These are phyloP conservation scores for Ophiostoma sp. DNA, from an alignment of 2,329 filamentous ascomycete species.

Conservation along the genomic window DNA sequence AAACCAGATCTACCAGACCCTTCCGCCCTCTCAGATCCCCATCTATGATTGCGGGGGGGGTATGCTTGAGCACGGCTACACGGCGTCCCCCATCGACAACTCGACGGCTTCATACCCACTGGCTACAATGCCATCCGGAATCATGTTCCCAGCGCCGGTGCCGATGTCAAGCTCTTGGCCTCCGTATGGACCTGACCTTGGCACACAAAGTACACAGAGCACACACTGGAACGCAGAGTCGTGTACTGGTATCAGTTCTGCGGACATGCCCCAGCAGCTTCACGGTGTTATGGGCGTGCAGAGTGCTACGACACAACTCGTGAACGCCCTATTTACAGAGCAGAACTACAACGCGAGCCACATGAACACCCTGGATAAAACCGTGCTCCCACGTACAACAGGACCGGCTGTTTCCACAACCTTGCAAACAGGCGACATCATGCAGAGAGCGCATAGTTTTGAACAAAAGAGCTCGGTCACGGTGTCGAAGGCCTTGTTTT, in stretches of 20 bases:
- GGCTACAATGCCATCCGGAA: background rate
- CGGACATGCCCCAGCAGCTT: background rate
- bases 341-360: background rate
- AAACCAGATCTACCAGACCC: constrained; percentile 18
- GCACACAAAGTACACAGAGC: background rate
- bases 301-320: background rate
- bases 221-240: background rate
- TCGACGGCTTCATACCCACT: background rate
- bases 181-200: background rate
- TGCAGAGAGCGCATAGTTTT: background rate
- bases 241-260: background rate
- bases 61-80: background rate
- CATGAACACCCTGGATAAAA: constrained; percentile 8
- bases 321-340: background rate
- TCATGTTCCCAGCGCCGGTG: background rate
- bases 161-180: background rate
- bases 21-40: constrained; percentile 5
- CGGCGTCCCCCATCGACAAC: background rate
- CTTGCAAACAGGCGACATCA: background rate
- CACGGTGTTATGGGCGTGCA: background rate
- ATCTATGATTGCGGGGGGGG: background rate
- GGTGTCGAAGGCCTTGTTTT: constrained; percentile 16
- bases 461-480: background rate
- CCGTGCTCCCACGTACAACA: background rate
- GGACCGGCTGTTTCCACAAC: background rate